Conservation (phyloP, 495 filamentous ascomycete species). For the Bacidia gigantensis region DNA sequence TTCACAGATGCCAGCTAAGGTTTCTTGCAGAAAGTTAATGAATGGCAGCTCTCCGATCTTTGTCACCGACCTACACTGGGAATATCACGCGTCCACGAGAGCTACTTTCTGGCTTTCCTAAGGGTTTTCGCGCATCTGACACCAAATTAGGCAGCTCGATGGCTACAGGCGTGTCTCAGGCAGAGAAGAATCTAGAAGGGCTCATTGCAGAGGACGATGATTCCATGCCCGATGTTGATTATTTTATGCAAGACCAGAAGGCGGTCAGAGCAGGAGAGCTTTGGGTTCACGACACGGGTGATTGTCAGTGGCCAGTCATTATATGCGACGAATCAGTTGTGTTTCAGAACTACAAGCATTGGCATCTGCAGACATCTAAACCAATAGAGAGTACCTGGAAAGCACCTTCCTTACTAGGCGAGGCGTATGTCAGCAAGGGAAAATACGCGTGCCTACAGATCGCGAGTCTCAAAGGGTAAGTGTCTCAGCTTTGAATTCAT, state of each 20-base stretch:
- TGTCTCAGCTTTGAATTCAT: not conserved
- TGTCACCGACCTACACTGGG: too few relatives aligned
- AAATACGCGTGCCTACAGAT: not conserved
- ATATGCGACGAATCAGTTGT: constrained; percentile 1
- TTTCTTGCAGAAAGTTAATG: too few relatives aligned
- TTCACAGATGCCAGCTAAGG: too few relatives aligned
- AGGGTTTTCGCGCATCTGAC: not conserved
- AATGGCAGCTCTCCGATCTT: too few relatives aligned
- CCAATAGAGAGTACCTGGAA: not conserved
- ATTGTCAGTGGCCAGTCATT: not conserved
- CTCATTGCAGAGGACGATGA: too few relatives aligned
- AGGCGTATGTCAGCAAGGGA: not conserved
- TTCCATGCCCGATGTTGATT: not conserved
- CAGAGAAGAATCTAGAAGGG: too few relatives aligned
- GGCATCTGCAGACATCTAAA: not conserved
- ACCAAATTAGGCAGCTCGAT: not conserved
- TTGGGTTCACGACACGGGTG: not conserved
- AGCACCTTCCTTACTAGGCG: not conserved
- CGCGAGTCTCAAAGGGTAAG: not conserved
- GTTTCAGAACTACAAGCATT: not conserved
- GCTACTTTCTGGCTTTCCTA: not conserved
- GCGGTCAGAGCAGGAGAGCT: not conserved
- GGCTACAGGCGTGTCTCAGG: too few relatives aligned
- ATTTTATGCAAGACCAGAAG: not conserved
- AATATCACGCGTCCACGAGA: not conserved